phyloP scores from a whole-genome alignment of 257 asterid genomes.

The Fraxinus cuspidata region DNA sequence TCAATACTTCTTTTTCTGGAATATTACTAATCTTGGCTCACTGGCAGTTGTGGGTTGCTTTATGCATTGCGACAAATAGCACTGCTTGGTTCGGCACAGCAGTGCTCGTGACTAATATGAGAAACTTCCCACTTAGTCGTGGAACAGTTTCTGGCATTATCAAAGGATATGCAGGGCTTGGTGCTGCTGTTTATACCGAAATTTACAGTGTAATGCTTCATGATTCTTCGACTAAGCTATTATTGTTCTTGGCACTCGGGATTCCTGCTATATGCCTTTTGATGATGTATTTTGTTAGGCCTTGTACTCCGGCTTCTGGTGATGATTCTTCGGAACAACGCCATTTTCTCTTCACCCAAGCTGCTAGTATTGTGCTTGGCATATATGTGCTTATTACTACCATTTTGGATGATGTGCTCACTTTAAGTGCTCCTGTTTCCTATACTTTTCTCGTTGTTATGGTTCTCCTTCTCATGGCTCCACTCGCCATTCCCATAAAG shows the following conservation, averaged over 20 bases:
- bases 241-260: constrained; percentile 57
- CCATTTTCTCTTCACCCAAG: constrained; percentile 64
- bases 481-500: constrained; percentile 65
- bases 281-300: constrained; percentile 63
- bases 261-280: constrained; percentile 51
- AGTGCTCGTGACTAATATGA: constrained; percentile 74
- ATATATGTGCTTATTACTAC: constrained; percentile 58
- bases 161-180: constrained; percentile 70
- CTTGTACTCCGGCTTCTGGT: constrained; percentile 64
- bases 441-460: constrained; percentile 42
- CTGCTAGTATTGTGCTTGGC: constrained; percentile 60
- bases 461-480: constrained; percentile 67
- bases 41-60: constrained; percentile 67
- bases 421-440: constrained; percentile 37
- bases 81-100: constrained; percentile 71
- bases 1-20: background rate
- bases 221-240: constrained; percentile 54
- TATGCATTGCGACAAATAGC: constrained; percentile 61
- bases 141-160: constrained; percentile 75
- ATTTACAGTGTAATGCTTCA: constrained; percentile 51
- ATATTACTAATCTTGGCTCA: constrained; percentile 17
- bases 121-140: constrained; percentile 71
- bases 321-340: constrained; percentile 53
- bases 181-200: constrained; percentile 71
- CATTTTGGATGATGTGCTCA: constrained; percentile 38